These are phyloP conservation scores for Eimeria necatrix DNA, from an alignment of 169 alveolate species.

Conservation along the genomic window DNA sequence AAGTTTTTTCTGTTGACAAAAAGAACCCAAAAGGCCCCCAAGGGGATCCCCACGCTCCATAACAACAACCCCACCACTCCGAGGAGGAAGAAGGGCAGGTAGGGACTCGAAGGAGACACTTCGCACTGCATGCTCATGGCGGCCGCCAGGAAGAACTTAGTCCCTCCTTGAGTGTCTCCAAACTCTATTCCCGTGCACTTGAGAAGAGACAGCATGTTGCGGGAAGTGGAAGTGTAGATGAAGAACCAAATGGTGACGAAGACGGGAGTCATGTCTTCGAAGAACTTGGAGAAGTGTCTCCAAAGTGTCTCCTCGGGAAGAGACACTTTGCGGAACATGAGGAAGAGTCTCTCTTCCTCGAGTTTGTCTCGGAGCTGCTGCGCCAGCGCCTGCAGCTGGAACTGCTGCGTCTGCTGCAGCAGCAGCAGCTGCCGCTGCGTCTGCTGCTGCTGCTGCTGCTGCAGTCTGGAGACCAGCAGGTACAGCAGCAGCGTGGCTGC, in stretches of 20 bases:
- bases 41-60: constrained; percentile 91
- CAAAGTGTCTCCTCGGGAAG: constrained; percentile 84
- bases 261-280: constrained; percentile 92
- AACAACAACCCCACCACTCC: constrained; percentile 88
- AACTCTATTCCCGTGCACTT: constrained; percentile 87
- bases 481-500: constrained; percentile 86
- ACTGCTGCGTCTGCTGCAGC: constrained; percentile 82
- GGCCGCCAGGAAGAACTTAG: constrained; percentile 85
- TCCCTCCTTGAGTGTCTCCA: constrained; percentile 79
- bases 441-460: constrained; percentile 60
- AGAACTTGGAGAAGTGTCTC: constrained; percentile 84
- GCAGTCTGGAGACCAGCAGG: constrained; percentile 82
- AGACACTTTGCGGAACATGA: constrained; percentile 89
- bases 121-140: constrained; percentile 89
- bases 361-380: constrained; percentile 85
- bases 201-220: constrained; percentile 88
- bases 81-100: constrained; percentile 84
- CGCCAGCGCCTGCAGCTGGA: constrained; percentile 82
- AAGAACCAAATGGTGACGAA: constrained; percentile 90
- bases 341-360: constrained; percentile 86
- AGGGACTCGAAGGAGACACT: constrained; percentile 85
- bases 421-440: constrained; percentile 81
- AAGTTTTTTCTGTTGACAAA: constrained; percentile 86
- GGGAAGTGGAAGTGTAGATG: constrained; percentile 88
- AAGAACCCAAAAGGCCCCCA: constrained; percentile 86